Conservation (phyloP, 2,329 filamentous ascomycete genomes). For the Fusarium penzigii region DNA sequence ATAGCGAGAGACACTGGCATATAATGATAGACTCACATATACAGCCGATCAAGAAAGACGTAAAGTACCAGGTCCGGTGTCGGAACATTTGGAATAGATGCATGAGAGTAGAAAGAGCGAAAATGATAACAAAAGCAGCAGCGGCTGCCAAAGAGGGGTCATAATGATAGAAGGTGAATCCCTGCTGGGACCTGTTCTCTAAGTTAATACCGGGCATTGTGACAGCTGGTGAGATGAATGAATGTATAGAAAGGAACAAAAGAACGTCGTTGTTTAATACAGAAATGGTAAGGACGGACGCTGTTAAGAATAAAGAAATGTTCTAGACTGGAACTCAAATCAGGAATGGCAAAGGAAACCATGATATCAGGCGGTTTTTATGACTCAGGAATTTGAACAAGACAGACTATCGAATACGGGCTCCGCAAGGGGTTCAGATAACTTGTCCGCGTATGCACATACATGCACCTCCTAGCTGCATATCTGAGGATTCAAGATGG, state of each 20-base stretch:
- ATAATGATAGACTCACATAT: conserved; percentile 35
- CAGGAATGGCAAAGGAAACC: too few species aligned
- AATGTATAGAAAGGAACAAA: background rate
- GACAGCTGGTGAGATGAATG: background rate
- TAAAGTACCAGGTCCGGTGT: conserved; percentile 50
- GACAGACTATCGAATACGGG: too few species aligned
- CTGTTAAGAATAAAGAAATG: too few species aligned
- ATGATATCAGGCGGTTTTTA: too few species aligned
- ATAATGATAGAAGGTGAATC: conserved; percentile 44
- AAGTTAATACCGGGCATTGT: background rate
- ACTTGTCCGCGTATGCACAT: too few species aligned
- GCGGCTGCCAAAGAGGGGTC: conserved; percentile 44
- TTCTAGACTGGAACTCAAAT: too few species aligned
- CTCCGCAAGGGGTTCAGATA: too few species aligned
- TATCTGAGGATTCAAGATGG: too few species aligned
- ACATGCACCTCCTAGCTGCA: too few species aligned
- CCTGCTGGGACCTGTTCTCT: background rate
- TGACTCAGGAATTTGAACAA: too few species aligned
- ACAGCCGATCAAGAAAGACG: conserved; percentile 51
- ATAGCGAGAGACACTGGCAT: rapidly evolving
- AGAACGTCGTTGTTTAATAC: too few species aligned
- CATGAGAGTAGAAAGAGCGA: conserved; percentile 35
- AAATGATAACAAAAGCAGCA: conserved; percentile 40
- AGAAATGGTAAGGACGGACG: too few species aligned
- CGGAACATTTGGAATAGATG: conserved; percentile 43